phyloP scores from a whole-genome alignment of 2,329 filamentous ascomycete genomes.

The Trichoderma aggressivum region DNA sequence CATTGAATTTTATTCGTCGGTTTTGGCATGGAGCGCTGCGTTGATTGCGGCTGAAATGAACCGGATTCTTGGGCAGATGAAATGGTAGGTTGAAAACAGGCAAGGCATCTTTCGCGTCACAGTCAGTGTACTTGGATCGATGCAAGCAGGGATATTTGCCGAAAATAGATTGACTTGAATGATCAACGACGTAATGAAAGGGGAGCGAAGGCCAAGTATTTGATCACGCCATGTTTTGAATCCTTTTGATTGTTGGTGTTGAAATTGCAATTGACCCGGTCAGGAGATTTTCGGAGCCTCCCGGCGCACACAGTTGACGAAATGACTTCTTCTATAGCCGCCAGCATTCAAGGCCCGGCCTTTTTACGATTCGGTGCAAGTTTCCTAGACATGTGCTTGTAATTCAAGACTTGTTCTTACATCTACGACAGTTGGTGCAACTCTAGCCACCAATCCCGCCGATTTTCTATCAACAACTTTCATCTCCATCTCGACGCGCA shows the following conservation, averaged over 20 bases:
- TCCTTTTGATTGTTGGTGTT: background rate
- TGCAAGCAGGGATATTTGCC: background rate
- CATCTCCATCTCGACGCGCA: background rate
- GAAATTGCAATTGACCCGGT: background rate
- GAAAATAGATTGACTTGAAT: background rate
- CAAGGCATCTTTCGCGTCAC: background rate
- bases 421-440: background rate
- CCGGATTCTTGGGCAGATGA: background rate
- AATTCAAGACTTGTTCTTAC: background rate
- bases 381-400: background rate
- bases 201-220: accelerated
- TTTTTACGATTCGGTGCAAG: background rate
- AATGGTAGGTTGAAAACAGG: background rate
- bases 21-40: background rate
- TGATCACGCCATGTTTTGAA: background rate
- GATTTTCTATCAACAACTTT: background rate
- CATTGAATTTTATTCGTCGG: background rate
- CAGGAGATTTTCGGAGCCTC: background rate
- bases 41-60: background rate
- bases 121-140: background rate
- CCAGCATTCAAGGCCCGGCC: background rate
- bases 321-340: background rate
- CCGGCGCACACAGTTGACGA: background rate
- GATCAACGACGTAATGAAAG: background rate
- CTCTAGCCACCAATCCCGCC: background rate